These are phyloP conservation scores for Russula emetica DNA, from an alignment of 768 basidiomycete genomes.

Conservation along the genomic window DNA sequence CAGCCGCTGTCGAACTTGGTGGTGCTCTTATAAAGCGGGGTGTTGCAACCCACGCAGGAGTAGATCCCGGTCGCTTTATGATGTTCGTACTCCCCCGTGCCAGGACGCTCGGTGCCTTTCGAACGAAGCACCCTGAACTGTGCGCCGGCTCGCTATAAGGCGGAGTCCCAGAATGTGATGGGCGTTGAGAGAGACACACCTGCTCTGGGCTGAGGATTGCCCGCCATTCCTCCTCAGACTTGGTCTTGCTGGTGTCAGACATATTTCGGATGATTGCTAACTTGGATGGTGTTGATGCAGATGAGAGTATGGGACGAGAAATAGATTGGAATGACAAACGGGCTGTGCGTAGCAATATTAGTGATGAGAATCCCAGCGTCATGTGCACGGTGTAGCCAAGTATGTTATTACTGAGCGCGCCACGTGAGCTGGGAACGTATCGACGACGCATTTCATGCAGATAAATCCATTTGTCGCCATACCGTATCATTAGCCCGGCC, in stretches of 20 bases:
- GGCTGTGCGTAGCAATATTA: not conserved
- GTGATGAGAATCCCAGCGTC: not conserved
- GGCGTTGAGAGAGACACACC: slow-evolving; percentile 41
- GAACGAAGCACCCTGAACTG: slow-evolving; percentile 82
- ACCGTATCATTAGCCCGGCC: no score
- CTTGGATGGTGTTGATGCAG: not conserved
- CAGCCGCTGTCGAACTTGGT: slow-evolving; percentile 93
- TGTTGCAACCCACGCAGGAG: slow-evolving; percentile 71
- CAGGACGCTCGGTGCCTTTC: slow-evolving; percentile 82
- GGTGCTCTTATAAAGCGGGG: slow-evolving; percentile 80
- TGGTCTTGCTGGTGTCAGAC: slow-evolving; percentile 33
- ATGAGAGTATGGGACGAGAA: not conserved
- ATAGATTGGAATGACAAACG: not conserved
- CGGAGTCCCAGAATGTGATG: not conserved
- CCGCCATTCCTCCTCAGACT: slow-evolving; percentile 80
- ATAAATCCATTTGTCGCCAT: not conserved
- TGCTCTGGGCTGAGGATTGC: slow-evolving; percentile 78
- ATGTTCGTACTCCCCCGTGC: slow-evolving; percentile 78
- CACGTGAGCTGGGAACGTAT: not conserved
- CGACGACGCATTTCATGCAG: no score
- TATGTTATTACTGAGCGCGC: not conserved
- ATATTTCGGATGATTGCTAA: slow-evolving; percentile 26
- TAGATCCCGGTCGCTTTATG: slow-evolving; percentile 65
- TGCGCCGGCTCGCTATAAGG: not conserved
- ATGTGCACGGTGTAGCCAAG: not conserved